Evolutionary conservation across 2,329 filamentous ascomycete genomes (phyloP).

Genomic region (Aspergillus calidoustus): DNA sequence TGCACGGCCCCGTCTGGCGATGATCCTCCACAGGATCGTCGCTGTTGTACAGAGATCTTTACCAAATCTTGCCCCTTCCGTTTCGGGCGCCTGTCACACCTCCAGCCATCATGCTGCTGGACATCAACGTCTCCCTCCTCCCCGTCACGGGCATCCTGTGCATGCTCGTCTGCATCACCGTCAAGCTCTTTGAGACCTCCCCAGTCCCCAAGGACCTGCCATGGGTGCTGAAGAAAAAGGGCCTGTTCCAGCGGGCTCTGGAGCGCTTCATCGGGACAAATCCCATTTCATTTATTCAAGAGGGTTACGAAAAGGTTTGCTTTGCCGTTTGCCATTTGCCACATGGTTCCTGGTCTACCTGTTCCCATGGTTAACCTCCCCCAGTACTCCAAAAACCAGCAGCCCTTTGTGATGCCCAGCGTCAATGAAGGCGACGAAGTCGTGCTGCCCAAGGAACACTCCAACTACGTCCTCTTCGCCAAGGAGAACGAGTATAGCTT

Average conservation of each 20-base stretch:
- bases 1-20: conserved; percentile 13
- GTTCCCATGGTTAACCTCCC: neutral
- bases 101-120: conserved; percentile 16
- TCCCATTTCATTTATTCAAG: conserved; percentile 19
- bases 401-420: conserved; percentile 23
- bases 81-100: neutral
- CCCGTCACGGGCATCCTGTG: conserved; percentile 7
- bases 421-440: conserved; percentile 23
- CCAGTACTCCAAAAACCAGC: conserved; percentile 20
- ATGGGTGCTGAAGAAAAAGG: conserved; percentile 18
- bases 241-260: conserved; percentile 16
- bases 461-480: conserved; percentile 16
- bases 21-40: conserved; percentile 12
- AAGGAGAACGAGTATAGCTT: conserved; percentile 21
- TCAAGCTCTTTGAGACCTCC: conserved; percentile 22
- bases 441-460: conserved; percentile 18
- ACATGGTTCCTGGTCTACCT: too few relatives aligned
- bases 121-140: conserved; percentile 4
- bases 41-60: conserved; percentile 5
- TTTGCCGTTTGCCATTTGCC: too few relatives aligned
- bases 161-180: conserved; percentile 16
- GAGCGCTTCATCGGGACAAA: conserved; percentile 22
- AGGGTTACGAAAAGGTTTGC: conserved; percentile 21
- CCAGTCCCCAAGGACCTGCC: conserved; percentile 19
- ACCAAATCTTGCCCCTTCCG: neutral